A percentile compares a stretch with the other conserved stretches of the same genome.
Evolutionary conservation across 768 basidiomycete species (phyloP).

Genomic region (Pleurotus citrinopileatus): DNA sequence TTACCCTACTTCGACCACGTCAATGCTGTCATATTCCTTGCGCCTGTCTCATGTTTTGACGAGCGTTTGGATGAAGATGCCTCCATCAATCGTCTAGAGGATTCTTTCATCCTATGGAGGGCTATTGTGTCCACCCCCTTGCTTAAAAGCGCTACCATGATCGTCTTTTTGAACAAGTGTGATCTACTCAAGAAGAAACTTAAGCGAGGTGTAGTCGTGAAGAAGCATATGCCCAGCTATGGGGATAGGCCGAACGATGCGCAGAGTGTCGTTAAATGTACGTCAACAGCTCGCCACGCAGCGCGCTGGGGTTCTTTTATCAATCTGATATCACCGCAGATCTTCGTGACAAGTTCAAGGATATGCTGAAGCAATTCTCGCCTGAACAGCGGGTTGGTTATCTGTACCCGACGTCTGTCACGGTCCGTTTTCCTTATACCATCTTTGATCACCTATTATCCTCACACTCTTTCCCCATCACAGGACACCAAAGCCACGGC

Average conservation of each 20-base stretch:
- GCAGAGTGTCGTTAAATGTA: slow-evolving; percentile 61
- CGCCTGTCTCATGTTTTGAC: slow-evolving; percentile 80
- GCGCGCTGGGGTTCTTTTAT: too few species aligned
- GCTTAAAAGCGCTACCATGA: slow-evolving; percentile 55
- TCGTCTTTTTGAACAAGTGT: slow-evolving; percentile 67
- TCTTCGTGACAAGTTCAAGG: slow-evolving; percentile 66
- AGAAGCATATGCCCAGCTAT: slow-evolving; percentile 60
- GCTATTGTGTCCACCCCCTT: slow-evolving; percentile 65
- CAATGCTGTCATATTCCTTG: slow-evolving; percentile 78
- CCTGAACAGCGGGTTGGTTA: slow-evolving; percentile 55
- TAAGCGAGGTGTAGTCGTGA: slow-evolving; percentile 53
- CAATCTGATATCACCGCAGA: too few species aligned
- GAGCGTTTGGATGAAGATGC: slow-evolving; percentile 70
- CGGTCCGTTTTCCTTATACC: slow-evolving; percentile 40
- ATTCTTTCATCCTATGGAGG: slow-evolving; percentile 71
- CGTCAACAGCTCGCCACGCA: too few species aligned
- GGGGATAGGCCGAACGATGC: slow-evolving; percentile 70
- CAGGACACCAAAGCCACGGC: slow-evolving; percentile 66
- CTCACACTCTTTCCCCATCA: slow-evolving; percentile 1
- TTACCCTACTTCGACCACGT: slow-evolving; percentile 78
- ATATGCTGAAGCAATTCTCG: slow-evolving; percentile 56
- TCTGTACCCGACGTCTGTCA: slow-evolving; percentile 68
- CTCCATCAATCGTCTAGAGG: slow-evolving; percentile 69
- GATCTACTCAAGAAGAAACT: slow-evolving; percentile 69
- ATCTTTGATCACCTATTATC: neutral